Base-by-base conservation (phyloP, 2,329 filamentous ascomycete species). In the Diplodia scrobiculata region DNA sequence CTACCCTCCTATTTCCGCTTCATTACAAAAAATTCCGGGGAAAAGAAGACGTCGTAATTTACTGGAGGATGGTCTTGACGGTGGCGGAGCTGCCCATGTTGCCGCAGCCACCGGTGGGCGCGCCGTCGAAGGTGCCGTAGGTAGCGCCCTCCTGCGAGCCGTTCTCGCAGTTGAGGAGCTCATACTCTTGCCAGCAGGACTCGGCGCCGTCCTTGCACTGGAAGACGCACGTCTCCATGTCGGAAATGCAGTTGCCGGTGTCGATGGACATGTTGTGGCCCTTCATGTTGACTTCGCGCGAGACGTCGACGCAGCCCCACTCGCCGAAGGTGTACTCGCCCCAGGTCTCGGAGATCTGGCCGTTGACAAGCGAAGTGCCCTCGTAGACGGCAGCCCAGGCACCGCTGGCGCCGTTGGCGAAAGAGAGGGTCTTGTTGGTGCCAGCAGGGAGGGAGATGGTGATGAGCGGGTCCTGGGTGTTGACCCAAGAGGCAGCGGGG, bases 261-360 rank as follows among this genome's bases (percentile, higher is more conserved):
- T 76, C 75, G 65, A 77, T 73, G 62, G 70, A 72, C 73, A 82
- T 80, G 58, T 47, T 67, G 69, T 76, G 73, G 41, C 81, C 81
- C 58, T 70, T 69, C 79, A 80, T 82, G 73, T 80, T 79, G 72
- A 81, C 75, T 68, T 80, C 75, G 41, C 79, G 76, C 47, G 78
- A 80, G 63, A 82, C 73, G 69, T 82, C 77, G 66, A 80, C 77
- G 47, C 75, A 77, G 68, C 79, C 79, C 19, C 68, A 73, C 1
- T 53, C 66, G 52, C 76, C 77, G 45, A 77, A 79, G 66, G 75
- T 81, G 65, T 76, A 78, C 74, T 82, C 80, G 63, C 75, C 78
- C 78, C 80, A 81, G 36, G 80, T 81, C 69, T 82, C 77, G 69
- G 71, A 69, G 58, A 81, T 70, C 71, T 79, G 79, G 45, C 80